Base-by-base conservation (phyloP, 257 asterid species). In the Solanum bukasovii region DNA sequence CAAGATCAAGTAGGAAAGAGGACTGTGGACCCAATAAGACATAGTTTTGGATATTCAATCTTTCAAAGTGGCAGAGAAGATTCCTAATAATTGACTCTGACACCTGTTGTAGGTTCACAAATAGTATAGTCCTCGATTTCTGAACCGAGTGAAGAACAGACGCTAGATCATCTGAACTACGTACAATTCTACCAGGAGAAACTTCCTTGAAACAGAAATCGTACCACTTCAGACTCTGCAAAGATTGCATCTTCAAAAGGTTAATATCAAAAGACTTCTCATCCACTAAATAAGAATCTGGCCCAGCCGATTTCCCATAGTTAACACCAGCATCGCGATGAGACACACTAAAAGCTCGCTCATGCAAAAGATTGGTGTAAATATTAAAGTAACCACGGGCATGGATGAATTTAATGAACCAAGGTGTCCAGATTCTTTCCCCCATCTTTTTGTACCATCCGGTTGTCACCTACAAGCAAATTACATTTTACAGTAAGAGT, bases 381-480 rank as follows among this genome's bases (percentile, higher is more conserved):
- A 97, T 91, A 90, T 95, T 97, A 86, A 93, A 97, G 88, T 97
- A 97, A 27, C 98, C 96, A 49, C 88, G 98, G 84, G 95, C 92
- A 20, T 97, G 98, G 79, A 96, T 92, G 89, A 97, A 97, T 88
- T 97, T 96, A 84, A 97, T 94, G 89, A 97, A 97, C 99, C 99
- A 97, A 4, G 99, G 99, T 63, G 99, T 97, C 99, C 99, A 97
- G 63, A 97, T 97, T 91, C 91, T 96, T 91, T 96, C 99, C 25
- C 99, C 99, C 94, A 92, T 88, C 93, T 90, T 96, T 89, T 94
- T 96, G 95, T 95, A 97, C 99, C 99, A 97, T 89, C 99, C 98
- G 84, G 92, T 97, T 70, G 99, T 94, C 84, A 97, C 98, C 99
- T 96, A 82, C 90, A 88, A 78, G 84, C 21, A 31, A 11, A 89